Percentiles rank a stretch among this genome's conserved stretches.
These are phyloP conservation scores for Melampsora larici-populina DNA, from an alignment of 1,284 basidiomycete species.

Conservation along the genomic window DNA sequence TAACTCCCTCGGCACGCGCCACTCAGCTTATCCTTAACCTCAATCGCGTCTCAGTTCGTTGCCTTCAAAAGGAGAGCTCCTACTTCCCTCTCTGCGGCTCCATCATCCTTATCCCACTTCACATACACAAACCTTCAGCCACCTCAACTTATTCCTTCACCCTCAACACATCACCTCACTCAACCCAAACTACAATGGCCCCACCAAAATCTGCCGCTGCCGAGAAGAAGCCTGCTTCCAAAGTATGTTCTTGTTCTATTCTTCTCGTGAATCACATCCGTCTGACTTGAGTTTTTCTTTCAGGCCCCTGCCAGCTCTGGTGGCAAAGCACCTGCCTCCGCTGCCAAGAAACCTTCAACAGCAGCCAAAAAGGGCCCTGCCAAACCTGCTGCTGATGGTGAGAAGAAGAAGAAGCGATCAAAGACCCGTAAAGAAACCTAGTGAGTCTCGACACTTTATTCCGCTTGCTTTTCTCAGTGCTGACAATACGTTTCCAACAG, in stretches of 20 bases:
- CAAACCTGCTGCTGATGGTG: constrained; percentile 59
- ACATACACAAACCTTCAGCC: not conserved
- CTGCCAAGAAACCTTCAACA: constrained; percentile 61
- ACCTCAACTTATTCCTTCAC: not conserved
- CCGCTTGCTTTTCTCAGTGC: constrained; percentile 45
- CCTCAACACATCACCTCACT: not conserved
- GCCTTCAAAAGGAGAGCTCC: not conserved
- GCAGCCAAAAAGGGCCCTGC: constrained; percentile 47
- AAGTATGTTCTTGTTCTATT: not conserved
- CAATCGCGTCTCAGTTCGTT: not conserved
- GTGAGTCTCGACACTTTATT: constrained; percentile 45
- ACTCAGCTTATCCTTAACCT: too few relatives aligned
- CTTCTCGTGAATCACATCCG: not conserved
- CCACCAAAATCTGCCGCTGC: constrained; percentile 42
- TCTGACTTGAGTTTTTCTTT: constrained; percentile 15
- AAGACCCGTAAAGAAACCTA: constrained; percentile 60
- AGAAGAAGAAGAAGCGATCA: constrained; percentile 65
- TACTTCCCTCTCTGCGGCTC: not conserved
- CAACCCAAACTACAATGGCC: not conserved
- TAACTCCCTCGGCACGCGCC: too few relatives aligned
- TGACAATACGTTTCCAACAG: constrained; percentile 44
- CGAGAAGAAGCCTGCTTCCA: constrained; percentile 43
- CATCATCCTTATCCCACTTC: not conserved
- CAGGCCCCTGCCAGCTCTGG: constrained; percentile 61
- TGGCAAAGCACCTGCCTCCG: constrained; percentile 61